Conservation (phyloP, 1,139 yeast species). For the Blastobotrys petasosporus region DNA sequence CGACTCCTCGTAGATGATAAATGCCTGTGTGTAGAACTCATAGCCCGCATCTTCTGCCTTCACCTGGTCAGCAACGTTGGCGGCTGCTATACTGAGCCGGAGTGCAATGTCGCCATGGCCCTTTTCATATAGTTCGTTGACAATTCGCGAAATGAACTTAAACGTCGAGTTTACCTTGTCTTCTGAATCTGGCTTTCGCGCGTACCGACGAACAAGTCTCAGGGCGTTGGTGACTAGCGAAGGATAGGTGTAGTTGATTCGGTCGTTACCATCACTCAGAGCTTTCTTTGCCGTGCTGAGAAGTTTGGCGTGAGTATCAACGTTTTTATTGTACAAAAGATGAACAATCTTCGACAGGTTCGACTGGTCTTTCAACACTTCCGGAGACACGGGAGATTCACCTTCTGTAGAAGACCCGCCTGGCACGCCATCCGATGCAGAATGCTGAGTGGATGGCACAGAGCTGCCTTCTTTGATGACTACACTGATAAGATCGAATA, state of each 20-base stretch:
- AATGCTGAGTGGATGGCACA: constrained; percentile 11
- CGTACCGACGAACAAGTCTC: constrained; percentile 49
- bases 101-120: constrained; percentile 48
- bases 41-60: constrained; percentile 61
- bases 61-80: constrained; percentile 69
- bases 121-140: constrained; percentile 58
- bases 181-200: constrained; percentile 26
- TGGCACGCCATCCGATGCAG: constrained; percentile 16
- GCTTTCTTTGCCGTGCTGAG: constrained; percentile 52
- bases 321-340: constrained; percentile 47
- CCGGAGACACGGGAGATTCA: constrained; percentile 20
- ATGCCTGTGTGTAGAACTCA: constrained; percentile 85
- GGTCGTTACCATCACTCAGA: constrained; percentile 49
- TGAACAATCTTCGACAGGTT: constrained; percentile 67
- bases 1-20: constrained; percentile 80
- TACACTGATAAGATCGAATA: constrained; percentile 36
- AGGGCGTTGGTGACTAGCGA: constrained; percentile 59
- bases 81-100: constrained; percentile 43
- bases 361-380: constrained; percentile 50
- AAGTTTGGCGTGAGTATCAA: constrained; percentile 49
- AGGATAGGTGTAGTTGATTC: constrained; percentile 65
- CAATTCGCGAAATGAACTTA: constrained; percentile 65
- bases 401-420: constrained; percentile 17
- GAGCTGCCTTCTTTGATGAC: constrained; percentile 29
- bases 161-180: constrained; percentile 48